These are phyloP conservation scores for Spergularia bocconei DNA, from an alignment of 148 eudicot species.

Conservation along the genomic window DNA sequence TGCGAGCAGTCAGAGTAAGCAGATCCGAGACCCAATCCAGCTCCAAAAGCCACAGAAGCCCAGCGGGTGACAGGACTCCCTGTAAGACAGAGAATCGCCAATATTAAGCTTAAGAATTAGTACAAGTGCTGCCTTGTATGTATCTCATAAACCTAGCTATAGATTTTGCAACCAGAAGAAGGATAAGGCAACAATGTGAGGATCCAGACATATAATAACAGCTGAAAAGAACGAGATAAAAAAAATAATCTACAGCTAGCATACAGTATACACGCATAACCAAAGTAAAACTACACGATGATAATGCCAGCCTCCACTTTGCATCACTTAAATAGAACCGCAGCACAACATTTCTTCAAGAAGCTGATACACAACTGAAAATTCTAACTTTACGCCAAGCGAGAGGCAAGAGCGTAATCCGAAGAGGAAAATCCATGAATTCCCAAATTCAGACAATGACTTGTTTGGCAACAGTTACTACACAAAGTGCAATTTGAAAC, in stretches of 20 bases:
- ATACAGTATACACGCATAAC: background rate
- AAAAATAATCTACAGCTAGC: background rate
- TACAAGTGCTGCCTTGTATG: background rate
- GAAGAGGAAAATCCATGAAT: background rate
- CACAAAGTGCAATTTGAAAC: no score
- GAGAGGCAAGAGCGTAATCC: no score
- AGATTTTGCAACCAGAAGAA: background rate
- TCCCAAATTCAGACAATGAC: background rate
- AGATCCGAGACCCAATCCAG: slow-evolving; percentile 87
- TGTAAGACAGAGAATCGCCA: slow-evolving; percentile 24
- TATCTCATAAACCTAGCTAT: background rate
- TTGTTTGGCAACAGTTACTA: background rate
- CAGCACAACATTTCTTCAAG: background rate
- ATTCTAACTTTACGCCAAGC: background rate
- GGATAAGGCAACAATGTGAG: background rate
- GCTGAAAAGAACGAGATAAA: background rate
- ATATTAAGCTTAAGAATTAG: background rate
- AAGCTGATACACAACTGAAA: background rate
- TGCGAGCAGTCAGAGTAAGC: slow-evolving; percentile 82
- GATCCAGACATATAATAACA: background rate
- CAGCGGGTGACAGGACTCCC: slow-evolving; percentile 90
- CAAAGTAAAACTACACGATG: background rate
- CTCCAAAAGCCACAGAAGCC: slow-evolving; percentile 92
- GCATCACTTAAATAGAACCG: background rate
- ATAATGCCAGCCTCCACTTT: background rate